Percentiles rank a stretch among this genome's conserved stretches.
Conservation (phyloP, 192 early-diverging fungal genomes). For the Linnemannia zychae region DNA sequence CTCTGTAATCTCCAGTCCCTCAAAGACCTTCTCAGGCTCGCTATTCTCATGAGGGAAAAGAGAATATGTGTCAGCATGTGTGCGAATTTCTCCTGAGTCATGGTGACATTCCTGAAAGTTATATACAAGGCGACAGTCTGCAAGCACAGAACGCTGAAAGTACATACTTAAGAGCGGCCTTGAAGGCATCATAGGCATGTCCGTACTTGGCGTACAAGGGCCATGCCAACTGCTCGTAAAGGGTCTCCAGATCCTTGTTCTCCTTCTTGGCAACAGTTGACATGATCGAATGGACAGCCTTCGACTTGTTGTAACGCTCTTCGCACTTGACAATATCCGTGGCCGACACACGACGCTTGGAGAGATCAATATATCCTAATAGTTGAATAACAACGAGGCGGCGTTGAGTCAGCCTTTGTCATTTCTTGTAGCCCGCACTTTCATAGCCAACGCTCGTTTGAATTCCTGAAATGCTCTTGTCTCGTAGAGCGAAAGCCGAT, state of each 20-base stretch:
- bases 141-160: too few species aligned
- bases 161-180: constrained; percentile 84
- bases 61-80: neutral
- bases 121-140: too few species aligned
- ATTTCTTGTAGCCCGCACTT: neutral
- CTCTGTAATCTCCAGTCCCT: constrained; percentile 73
- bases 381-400: neutral
- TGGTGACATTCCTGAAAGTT: constrained; percentile 1
- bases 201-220: constrained; percentile 95
- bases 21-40: constrained; percentile 88
- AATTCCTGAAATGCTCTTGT: neutral
- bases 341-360: constrained; percentile 90
- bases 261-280: constrained; percentile 88
- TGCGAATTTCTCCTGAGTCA: neutral
- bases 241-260: constrained; percentile 78
- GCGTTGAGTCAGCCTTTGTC: neutral
- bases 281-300: constrained; percentile 87
- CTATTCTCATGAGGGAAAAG: constrained; percentile 50
- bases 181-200: constrained; percentile 97
- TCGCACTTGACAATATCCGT: constrained; percentile 92
- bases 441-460: neutral
- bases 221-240: constrained; percentile 92
- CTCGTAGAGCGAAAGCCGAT: neutral
- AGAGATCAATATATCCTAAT: constrained; percentile 95
- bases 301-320: constrained; percentile 93